Evolutionary conservation across 2,329 filamentous ascomycete genomes (phyloP).

Genomic region (Periconia digitata): DNA sequence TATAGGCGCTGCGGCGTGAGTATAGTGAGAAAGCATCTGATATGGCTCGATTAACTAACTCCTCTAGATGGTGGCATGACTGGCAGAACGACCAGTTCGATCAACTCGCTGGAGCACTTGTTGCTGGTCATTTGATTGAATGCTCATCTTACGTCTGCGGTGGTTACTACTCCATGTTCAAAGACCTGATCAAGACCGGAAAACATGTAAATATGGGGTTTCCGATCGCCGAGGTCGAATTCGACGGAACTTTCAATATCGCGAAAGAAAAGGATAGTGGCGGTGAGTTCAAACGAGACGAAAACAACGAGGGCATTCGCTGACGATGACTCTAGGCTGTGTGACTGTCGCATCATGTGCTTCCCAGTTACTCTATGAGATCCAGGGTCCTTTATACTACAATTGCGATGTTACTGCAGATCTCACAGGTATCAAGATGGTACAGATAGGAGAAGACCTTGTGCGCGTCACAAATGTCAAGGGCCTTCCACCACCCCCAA

Average conservation of each 20-base stretch:
- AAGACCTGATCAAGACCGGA: conserved; percentile 34
- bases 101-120: conserved; percentile 37
- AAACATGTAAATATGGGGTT: conserved; percentile 38
- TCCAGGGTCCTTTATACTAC: conserved; percentile 45
- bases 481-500: conserved; percentile 30
- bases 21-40: background rate
- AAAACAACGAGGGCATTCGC: background rate
- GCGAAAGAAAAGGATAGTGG: conserved; percentile 37
- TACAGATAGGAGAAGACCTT: conserved; percentile 49
- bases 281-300: conserved; percentile 16
- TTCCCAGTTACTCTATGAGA: conserved; percentile 46
- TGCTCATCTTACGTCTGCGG: conserved; percentile 38
- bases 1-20: conserved; percentile 16
- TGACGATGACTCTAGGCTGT: background rate
- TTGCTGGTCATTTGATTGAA: conserved; percentile 46
- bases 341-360: conserved; percentile 15
- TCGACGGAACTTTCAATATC: conserved; percentile 20
- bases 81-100: conserved; percentile 47
- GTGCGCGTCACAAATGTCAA: conserved; percentile 43
- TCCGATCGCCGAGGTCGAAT: conserved; percentile 24
- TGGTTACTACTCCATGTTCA: conserved; percentile 45
- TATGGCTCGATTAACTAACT: too few relatives aligned
- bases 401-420: conserved; percentile 57
- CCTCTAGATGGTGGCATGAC: conserved; percentile 51
- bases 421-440: conserved; percentile 54